Base-by-base conservation (phyloP, 257 asterid genomes). In the Gentiana straminea region DNA sequence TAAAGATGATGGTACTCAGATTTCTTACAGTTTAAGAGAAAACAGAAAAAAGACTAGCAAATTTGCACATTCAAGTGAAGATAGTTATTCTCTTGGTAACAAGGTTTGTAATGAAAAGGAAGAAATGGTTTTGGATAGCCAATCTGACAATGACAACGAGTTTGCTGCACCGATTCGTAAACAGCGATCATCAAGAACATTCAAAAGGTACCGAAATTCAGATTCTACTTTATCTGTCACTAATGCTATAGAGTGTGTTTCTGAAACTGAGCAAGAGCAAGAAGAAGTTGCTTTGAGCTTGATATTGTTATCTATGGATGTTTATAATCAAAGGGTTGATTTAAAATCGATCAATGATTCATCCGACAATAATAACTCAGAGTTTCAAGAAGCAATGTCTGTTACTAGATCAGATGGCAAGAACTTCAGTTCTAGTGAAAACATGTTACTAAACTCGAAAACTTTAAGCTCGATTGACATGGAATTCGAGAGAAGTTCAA, bases 201-300 rank as follows among this genome's bases (percentile, higher is more conserved):
- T 58, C 55, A 70, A 76, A 77, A 85, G 94, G 95, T 81, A 79
- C 84, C 59, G 76, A 81, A 64, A 48, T 64, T 54, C 54, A 51
- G 24, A 35, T 39, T 9, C 2, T 2, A 47, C 52, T 32, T 49
- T 47, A 41, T 46, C 63, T 24, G 38, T 66, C 52, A 12, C 63
- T 35, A 55, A 45, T 41, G 52, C 63, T n/a, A 50, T 67, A 49
- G 13, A 58, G 61, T 51, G 80, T 63, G 65, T 73, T 49, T 70
- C 69, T 61, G 84, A 78, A 62, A 64, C 73, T 64, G 89, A 86
- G 48, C 76, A 68, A 59, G 87, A 89, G 33, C 80, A 81, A 69
- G 88, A 89, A 53, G 94, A 86, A 59, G 95, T 82, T 56, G 97
- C 97, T 55, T 52, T 81, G 84, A 79, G 93, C 67, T 77, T 89